A percentile compares a stretch with the other conserved stretches of the same genome.
Evolutionary conservation across 1,139 yeast species (phyloP).

Genomic region (Taphrina communis): DNA sequence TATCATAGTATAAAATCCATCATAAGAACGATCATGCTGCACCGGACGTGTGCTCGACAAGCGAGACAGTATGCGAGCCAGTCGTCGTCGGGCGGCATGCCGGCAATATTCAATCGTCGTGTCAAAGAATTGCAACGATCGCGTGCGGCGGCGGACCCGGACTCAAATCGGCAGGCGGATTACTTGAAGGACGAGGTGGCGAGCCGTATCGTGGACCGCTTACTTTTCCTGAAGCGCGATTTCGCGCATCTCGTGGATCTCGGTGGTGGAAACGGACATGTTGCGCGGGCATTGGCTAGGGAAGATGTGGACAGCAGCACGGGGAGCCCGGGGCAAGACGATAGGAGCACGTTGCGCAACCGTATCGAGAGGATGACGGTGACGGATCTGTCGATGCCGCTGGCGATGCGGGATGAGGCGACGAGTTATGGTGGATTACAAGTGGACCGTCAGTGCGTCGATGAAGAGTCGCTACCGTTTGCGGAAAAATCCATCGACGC

Average conservation of each 20-base stretch:
- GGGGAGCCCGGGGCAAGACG: constrained; percentile 47
- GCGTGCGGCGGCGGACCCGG: constrained; percentile 57
- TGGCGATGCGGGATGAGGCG: constrained; percentile 61
- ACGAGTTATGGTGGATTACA: constrained; percentile 51
- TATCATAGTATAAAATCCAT: neutral
- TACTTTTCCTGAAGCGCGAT: constrained; percentile 67
- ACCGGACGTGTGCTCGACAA: neutral
- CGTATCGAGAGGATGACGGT: constrained; percentile 66
- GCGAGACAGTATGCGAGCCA: constrained; percentile 19
- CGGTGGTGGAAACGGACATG: constrained; percentile 75
- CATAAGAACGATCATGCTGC: no score
- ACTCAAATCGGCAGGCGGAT: constrained; percentile 66
- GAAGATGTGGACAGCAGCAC: constrained; percentile 57
- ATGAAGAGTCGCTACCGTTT: constrained; percentile 61
- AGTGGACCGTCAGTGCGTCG: constrained; percentile 61
- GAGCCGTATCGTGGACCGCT: constrained; percentile 70
- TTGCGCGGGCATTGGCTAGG: constrained; percentile 54
- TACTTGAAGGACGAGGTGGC: constrained; percentile 80
- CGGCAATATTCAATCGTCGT: constrained; percentile 66
- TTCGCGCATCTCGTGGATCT: constrained; percentile 69
- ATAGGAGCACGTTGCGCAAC: constrained; percentile 53
- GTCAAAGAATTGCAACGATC: constrained; percentile 67
- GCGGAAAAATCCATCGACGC: constrained; percentile 65
- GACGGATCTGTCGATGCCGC: constrained; percentile 67
- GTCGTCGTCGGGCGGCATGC: constrained; percentile 27